These are phyloP conservation scores for Pyrenula aspistea DNA, from an alignment of 495 filamentous ascomycete genomes.

Conservation along the genomic window DNA sequence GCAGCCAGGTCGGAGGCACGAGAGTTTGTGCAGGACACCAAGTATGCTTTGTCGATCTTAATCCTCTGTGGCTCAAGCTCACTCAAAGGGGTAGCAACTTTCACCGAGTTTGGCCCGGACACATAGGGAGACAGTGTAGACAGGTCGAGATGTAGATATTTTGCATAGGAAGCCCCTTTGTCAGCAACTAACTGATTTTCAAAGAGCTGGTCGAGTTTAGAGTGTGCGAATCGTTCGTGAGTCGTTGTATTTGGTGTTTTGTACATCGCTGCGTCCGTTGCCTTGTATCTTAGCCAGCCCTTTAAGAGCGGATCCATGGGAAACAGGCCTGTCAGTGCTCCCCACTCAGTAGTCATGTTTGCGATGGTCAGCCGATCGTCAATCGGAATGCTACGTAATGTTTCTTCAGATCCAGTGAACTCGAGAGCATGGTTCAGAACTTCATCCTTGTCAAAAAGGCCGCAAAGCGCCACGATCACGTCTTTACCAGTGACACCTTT, in stretches of 20 bases:
- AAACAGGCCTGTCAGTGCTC: conserved; percentile 53
- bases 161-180: conserved; percentile 69
- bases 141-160: conserved; percentile 64
- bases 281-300: conserved; percentile 68
- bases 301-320: conserved; percentile 66
- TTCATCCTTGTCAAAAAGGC: conserved; percentile 77
- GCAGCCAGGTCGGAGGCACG: conserved; percentile 71
- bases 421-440: conserved; percentile 91
- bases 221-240: conserved; percentile 50
- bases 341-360: conserved; percentile 98
- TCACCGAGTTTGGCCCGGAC: conserved; percentile 86
- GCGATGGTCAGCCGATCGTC: conserved; percentile 75
- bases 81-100: conserved; percentile 64
- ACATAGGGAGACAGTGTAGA: conserved; percentile 79
- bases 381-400: conserved; percentile 60
- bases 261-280: conserved; percentile 51
- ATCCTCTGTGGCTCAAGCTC: conserved; percentile 66
- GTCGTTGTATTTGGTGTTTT: conserved; percentile 19
- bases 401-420: conserved; percentile 70
- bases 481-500: conserved; percentile 87
- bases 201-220: conserved; percentile 59
- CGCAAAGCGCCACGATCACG: conserved; percentile 83
- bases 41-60: conserved; percentile 72
- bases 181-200: conserved; percentile 57
- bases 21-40: conserved; percentile 87